A percentile compares a stretch with the other conserved stretches of the same genome.
Conservation (phyloP, 306 rosid species). For the Canavalia gladiata region DNA sequence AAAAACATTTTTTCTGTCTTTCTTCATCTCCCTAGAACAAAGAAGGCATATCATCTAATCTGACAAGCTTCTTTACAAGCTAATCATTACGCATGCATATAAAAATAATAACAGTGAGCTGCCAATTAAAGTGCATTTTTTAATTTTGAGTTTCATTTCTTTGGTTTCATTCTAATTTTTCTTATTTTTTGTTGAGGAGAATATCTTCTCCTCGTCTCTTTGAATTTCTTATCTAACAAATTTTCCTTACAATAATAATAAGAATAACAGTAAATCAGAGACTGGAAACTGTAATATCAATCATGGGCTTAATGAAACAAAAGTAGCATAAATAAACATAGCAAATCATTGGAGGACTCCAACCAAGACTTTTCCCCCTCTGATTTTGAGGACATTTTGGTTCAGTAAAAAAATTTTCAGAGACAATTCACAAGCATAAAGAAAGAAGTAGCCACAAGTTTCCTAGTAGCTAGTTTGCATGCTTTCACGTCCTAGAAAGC, state of each 20-base stretch:
- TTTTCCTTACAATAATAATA: background rate
- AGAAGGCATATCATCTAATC: background rate
- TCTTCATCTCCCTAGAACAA: slow-evolving; percentile 17
- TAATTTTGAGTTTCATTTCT: background rate
- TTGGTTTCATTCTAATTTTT: background rate
- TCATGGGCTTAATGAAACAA: slow-evolving; percentile 23
- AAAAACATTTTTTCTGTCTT: background rate
- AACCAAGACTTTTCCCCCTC: background rate
- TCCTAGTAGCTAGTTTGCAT: background rate
- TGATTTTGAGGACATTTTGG: slow-evolving; percentile 24
- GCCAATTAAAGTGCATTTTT: background rate
- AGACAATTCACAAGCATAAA: slow-evolving; percentile 12
- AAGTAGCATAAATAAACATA: slow-evolving; percentile 23
- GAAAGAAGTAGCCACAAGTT: slow-evolving; percentile 21
- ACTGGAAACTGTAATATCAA: background rate
- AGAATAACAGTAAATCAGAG: background rate
- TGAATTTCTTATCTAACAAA: background rate
- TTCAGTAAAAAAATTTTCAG: background rate
- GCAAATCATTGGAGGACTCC: slow-evolving; percentile 23
- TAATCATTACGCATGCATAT: background rate
- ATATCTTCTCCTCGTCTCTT: background rate
- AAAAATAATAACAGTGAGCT: background rate
- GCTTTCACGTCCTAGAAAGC: background rate
- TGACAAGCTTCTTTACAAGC: slow-evolving; percentile 17
- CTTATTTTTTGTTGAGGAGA: background rate